phyloP scores from a whole-genome alignment of 176 grass and related monocot species.

The Phoenix dactylifera region DNA sequence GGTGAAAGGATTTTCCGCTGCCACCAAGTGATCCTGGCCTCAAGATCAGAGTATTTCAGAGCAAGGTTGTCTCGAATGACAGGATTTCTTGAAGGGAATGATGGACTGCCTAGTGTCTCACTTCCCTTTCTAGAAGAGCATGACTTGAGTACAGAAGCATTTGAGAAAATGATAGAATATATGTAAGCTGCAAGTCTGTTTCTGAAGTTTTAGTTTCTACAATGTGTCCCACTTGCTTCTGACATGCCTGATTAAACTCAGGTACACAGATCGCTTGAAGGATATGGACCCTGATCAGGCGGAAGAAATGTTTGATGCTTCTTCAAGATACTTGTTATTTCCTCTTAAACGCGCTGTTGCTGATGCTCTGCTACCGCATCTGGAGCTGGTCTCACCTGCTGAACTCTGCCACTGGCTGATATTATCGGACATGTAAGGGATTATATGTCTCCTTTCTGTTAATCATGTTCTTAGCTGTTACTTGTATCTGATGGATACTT shows the following conservation, averaged over 20 bases:
- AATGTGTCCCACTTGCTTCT: slow-evolving; percentile 1
- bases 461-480: too few relatives aligned
- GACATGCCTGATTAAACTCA: slow-evolving; percentile 20
- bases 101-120: slow-evolving; percentile 9
- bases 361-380: slow-evolving; percentile 56
- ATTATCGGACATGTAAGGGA: slow-evolving; percentile 78
- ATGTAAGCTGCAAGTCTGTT: slow-evolving; percentile 51
- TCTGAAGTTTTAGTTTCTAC: slow-evolving; percentile 9
- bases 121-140: slow-evolving; percentile 80
- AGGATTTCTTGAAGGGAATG: slow-evolving; percentile 59
- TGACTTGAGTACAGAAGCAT: slow-evolving; percentile 81
- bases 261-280: slow-evolving; percentile 82
- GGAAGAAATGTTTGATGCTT: slow-evolving; percentile 93
- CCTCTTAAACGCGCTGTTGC: slow-evolving; percentile 77
- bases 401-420: slow-evolving; percentile 92
- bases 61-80: slow-evolving; percentile 74
- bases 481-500: neutral
- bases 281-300: slow-evolving; percentile 73
- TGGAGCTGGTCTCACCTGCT: slow-evolving; percentile 51
- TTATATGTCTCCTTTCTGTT: too few relatives aligned
- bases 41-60: slow-evolving; percentile 91
- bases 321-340: slow-evolving; percentile 89
- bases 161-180: slow-evolving; percentile 95
- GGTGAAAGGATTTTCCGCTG: slow-evolving; percentile 57
- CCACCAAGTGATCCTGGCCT: slow-evolving; percentile 83